These are phyloP conservation scores for Ganoderma resinaceum DNA, from an alignment of 1,284 basidiomycete species.

Conservation along the genomic window DNA sequence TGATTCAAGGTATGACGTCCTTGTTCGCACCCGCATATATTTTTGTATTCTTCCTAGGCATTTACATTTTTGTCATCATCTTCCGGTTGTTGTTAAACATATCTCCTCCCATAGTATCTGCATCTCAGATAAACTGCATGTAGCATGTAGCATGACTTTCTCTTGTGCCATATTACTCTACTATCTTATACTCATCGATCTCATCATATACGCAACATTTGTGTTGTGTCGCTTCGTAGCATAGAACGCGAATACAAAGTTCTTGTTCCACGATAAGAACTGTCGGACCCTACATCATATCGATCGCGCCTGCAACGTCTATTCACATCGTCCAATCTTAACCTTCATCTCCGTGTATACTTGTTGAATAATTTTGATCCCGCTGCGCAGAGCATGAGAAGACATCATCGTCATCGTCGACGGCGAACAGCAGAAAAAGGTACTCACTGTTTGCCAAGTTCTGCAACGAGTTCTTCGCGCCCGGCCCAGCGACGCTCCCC, in stretches of 20 bases:
- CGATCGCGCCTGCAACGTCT: neutral
- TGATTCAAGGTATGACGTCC: slow-evolving; percentile 1
- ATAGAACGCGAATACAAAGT: slow-evolving; percentile 2
- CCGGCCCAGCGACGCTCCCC: slow-evolving; percentile 28
- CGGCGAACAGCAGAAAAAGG: neutral
- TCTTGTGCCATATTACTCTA: neutral
- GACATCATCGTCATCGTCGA: neutral
- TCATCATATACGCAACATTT: neutral
- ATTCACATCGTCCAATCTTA: neutral
- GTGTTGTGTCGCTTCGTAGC: neutral
- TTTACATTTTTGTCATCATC: neutral
- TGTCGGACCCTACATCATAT: neutral
- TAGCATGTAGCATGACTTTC: slow-evolving; percentile 10
- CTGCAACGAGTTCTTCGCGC: slow-evolving; percentile 31
- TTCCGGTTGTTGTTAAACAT: neutral
- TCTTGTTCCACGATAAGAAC: slow-evolving; percentile 1
- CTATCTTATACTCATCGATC: slow-evolving; percentile 2
- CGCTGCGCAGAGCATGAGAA: slow-evolving; percentile 13
- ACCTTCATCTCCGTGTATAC: slow-evolving; percentile 20
- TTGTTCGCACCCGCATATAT: neutral
- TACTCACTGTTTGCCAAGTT: slow-evolving; percentile 35
- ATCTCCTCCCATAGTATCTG: neutral
- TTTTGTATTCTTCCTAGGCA: neutral
- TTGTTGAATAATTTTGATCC: slow-evolving; percentile 30
- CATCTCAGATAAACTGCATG: slow-evolving; percentile 1